These are phyloP conservation scores for Adansonia rubrostipa DNA, from an alignment of 441 rosid genomes.

Conservation along the genomic window DNA sequence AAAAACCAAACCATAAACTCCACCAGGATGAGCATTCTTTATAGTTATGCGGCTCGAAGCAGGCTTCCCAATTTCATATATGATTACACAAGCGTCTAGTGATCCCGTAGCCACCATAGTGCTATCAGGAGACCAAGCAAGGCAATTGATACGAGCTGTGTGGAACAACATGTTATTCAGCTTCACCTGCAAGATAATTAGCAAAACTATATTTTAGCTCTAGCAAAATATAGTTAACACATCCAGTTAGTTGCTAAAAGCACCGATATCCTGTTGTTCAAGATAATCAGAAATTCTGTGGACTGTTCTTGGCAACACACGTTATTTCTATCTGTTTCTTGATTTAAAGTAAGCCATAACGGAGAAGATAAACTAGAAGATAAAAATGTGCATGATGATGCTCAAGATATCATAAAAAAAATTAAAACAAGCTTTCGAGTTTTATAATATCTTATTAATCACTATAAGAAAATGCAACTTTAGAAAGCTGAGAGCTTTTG, in stretches of 20 bases:
- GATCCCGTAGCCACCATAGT: constrained; percentile 51
- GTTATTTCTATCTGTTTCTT: not conserved
- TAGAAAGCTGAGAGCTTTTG: constrained; percentile 9
- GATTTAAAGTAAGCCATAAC: not conserved
- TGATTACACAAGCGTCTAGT: constrained; percentile 44
- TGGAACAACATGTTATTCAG: constrained; percentile 53
- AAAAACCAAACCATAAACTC: constrained; percentile 51
- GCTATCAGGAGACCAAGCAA: constrained; percentile 53
- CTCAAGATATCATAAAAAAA: not conserved
- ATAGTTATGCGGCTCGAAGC: constrained; percentile 44
- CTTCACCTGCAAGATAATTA: constrained; percentile 47
- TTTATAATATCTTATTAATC: not conserved
- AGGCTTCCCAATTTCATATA: constrained; percentile 47
- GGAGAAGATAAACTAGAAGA: not conserved
- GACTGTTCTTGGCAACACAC: not conserved
- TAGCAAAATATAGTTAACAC: constrained; percentile 3
- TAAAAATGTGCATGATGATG: constrained; percentile 3
- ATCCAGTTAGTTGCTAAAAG: constrained; percentile 5
- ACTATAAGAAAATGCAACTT: not conserved
- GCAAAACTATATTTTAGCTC: not conserved
- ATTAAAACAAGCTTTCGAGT: constrained; percentile 11
- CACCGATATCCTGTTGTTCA: not conserved
- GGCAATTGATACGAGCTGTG: constrained; percentile 50
- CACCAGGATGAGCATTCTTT: constrained; percentile 52
- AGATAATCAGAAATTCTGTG: not conserved